Evolutionary conservation across 2,329 filamentous ascomycete species (phyloP).

Genomic region (Akanthomyces uredinophilus): DNA sequence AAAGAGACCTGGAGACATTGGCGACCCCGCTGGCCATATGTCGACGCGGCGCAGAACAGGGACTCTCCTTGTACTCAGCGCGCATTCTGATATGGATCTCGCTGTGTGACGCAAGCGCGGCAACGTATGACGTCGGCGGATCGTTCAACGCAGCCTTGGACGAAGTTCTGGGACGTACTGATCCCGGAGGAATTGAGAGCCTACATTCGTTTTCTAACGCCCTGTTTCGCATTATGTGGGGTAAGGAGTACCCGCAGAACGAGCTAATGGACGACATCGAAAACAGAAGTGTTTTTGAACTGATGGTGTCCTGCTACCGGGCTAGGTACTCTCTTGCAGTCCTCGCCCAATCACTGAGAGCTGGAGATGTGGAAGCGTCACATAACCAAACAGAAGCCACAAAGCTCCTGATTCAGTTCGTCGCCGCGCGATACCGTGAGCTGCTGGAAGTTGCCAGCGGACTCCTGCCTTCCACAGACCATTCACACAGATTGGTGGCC

Average conservation of each 20-base stretch:
- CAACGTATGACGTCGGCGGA: constrained; percentile 29
- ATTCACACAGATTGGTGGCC: constrained; percentile 26
- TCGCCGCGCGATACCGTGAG: constrained; percentile 22
- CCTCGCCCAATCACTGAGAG: constrained; percentile 19
- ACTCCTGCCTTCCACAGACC: constrained; percentile 23
- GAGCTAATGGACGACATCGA: constrained; percentile 32
- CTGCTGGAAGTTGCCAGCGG: constrained; percentile 24
- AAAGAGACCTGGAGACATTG: neutral
- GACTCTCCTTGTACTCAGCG: constrained; percentile 29
- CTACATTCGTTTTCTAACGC: constrained; percentile 30
- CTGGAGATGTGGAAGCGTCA: constrained; percentile 19
- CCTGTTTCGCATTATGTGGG: constrained; percentile 30
- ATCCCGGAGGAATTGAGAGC: constrained; percentile 21
- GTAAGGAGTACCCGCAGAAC: constrained; percentile 27
- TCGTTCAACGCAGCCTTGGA: constrained; percentile 25
- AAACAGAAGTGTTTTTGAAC: constrained; percentile 28
- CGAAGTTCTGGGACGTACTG: constrained; percentile 6
- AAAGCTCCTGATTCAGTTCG: constrained; percentile 20
- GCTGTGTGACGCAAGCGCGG: constrained; percentile 26
- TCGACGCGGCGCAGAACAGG: neutral
- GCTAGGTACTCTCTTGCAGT: constrained; percentile 28
- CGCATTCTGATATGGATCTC: constrained; percentile 31
- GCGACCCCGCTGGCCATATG: neutral
- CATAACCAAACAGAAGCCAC: constrained; percentile 18
- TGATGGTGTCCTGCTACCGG: constrained; percentile 27